A percentile compares a stretch with the other conserved stretches of the same genome.
These are phyloP conservation scores for Penicillium roqueforti DNA, from an alignment of 495 filamentous ascomycete species.

Conservation along the genomic window DNA sequence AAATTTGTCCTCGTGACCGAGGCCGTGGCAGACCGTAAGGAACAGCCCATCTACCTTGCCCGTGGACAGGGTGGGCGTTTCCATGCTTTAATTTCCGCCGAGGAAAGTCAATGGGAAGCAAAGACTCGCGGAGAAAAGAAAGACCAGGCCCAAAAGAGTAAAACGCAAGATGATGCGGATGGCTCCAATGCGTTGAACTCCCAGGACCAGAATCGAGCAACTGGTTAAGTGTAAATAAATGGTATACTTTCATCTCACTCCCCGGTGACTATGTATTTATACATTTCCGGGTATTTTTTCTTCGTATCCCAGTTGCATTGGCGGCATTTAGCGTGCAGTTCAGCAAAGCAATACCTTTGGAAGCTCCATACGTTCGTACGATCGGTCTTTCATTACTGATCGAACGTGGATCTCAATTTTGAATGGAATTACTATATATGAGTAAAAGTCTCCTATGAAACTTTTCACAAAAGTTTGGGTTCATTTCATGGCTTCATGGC, in stretches of 20 bases:
- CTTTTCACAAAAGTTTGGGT: not conserved
- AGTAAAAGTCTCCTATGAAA: not conserved
- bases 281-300: not conserved
- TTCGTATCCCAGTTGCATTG: not conserved
- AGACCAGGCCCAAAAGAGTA: conserved; percentile 27
- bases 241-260: not conserved
- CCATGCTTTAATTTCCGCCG: conserved; percentile 52
- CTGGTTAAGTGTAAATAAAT: conserved; percentile 17
- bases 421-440: not conserved
- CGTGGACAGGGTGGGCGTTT: conserved; percentile 58
- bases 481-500: not conserved
- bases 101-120: conserved; percentile 63
- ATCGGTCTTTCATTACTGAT: not conserved
- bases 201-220: conserved; percentile 44
- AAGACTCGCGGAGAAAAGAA: conserved; percentile 32
- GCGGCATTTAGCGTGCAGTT: not conserved
- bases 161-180: conserved; percentile 19
- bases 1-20: conserved; percentile 76
- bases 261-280: not conserved
- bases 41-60: conserved; percentile 57
- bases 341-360: not conserved
- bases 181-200: conserved; percentile 40
- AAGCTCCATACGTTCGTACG: not conserved
- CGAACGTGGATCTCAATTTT: too few species aligned
- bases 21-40: conserved; percentile 60